Evolutionary conservation across 2,329 filamentous ascomycete genomes (phyloP).

Genomic region (Fusarium veterinarium): DNA sequence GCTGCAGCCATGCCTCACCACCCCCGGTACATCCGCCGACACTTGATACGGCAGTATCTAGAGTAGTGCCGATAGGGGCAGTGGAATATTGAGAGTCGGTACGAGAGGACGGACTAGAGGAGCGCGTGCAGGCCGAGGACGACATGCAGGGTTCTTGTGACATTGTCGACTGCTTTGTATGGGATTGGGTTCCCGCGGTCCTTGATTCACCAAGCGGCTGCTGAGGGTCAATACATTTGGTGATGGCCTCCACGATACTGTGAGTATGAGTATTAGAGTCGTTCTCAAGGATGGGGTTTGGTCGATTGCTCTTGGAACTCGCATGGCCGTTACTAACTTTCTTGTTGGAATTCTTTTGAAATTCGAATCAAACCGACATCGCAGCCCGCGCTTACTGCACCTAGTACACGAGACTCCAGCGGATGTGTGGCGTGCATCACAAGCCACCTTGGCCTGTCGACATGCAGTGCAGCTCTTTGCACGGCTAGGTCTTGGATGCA

Average conservation of each 20-base stretch:
- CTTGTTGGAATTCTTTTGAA: background rate
- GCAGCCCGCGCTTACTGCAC: background rate
- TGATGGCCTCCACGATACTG: background rate
- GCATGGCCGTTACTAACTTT: background rate
- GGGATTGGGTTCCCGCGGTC: rapidly evolving
- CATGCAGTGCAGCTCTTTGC: background rate
- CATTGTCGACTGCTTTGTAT: background rate
- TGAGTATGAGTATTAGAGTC: background rate
- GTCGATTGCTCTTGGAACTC: no score
- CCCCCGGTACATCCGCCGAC: rapidly evolving
- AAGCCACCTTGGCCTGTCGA: background rate
- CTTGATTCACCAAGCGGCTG: background rate
- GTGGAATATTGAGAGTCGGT: background rate
- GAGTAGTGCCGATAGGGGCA: rapidly evolving
- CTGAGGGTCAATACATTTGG: background rate
- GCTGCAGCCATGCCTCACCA: background rate
- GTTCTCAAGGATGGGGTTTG: rapidly evolving
- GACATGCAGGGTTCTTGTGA: background rate
- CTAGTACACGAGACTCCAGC: background rate
- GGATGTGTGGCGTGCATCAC: background rate
- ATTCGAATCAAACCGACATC: background rate
- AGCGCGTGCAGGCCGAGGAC: background rate
- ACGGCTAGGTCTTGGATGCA: background rate
- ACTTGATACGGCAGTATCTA: background rate
- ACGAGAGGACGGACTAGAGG: background rate